A percentile compares a stretch with the other conserved stretches of the same genome.
These are phyloP conservation scores for Termitomyces sp. DNA, from an alignment of 768 basidiomycete species.

Conservation along the genomic window DNA sequence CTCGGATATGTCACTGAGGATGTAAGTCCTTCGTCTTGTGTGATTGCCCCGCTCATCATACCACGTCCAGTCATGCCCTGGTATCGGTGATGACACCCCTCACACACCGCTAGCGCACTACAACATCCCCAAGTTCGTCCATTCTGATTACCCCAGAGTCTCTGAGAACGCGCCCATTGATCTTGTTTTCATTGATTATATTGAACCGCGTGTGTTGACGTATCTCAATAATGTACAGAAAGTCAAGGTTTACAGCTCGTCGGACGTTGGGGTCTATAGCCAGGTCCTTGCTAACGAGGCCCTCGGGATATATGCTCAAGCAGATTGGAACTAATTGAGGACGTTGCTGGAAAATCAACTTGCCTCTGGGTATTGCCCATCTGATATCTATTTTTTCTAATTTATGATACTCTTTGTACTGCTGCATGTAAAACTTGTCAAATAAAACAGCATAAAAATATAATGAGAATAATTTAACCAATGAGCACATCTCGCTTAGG, in stretches of 20 bases:
- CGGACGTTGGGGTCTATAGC: slow-evolving; percentile 58
- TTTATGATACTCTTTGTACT: too few species aligned
- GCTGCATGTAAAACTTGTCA: neutral
- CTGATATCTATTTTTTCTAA: neutral
- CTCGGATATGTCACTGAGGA: slow-evolving; percentile 70
- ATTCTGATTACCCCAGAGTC: slow-evolving; percentile 51
- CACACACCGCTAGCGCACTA: slow-evolving; percentile 64
- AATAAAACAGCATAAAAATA: too few species aligned
- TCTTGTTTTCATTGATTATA: slow-evolving; percentile 75
- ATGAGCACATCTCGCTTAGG: too few species aligned
- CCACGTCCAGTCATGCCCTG: slow-evolving; percentile 59
- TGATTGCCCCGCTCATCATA: neutral
- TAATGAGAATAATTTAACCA: too few species aligned
- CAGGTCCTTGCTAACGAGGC: slow-evolving; percentile 47
- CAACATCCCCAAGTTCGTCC: slow-evolving; percentile 55
- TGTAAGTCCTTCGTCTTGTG: neutral
- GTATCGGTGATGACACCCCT: slow-evolving; percentile 68
- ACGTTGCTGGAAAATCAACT: neutral
- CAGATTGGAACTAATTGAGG: slow-evolving; percentile 37
- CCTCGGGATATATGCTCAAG: slow-evolving; percentile 57
- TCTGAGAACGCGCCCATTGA: slow-evolving; percentile 56
- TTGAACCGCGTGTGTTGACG: slow-evolving; percentile 47
- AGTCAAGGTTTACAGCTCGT: slow-evolving; percentile 43
- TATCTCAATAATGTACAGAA: slow-evolving; percentile 59
- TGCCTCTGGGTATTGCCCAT: neutral